Conservation (phyloP, 768 basidiomycete genomes). For the Lactifluus rugatus region DNA sequence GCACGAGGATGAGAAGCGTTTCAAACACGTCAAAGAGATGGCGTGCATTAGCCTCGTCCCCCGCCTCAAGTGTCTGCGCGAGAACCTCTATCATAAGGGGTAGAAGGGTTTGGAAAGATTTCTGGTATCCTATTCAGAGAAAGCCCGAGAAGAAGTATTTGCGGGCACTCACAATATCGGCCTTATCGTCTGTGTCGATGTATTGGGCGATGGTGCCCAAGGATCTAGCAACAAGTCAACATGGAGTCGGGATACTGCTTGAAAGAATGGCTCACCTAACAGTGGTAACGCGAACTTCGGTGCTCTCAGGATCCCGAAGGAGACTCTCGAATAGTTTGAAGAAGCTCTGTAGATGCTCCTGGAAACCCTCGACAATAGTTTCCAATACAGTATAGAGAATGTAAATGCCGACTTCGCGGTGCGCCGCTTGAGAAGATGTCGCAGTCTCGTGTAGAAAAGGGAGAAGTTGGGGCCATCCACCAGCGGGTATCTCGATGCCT, state of each 20-base stretch:
- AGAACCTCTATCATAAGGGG: conserved; percentile 86
- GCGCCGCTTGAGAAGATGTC: conserved; percentile 50
- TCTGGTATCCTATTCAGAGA: conserved; percentile 34
- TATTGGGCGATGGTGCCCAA: conserved; percentile 90
- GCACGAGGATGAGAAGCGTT: conserved; percentile 83
- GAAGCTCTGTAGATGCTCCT: conserved; percentile 59
- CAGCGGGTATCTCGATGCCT: conserved; percentile 68
- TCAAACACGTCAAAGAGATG: conserved; percentile 94
- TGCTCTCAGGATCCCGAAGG: conserved; percentile 72
- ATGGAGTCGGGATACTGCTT: not conserved
- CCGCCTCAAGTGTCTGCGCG: conserved; percentile 67
- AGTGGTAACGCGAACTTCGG: conserved; percentile 85
- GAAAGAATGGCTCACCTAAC: conserved; percentile 44
- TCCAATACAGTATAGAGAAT: conserved; percentile 89
- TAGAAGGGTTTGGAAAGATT: conserved; percentile 78
- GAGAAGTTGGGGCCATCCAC: conserved; percentile 79
- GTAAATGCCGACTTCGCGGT: conserved; percentile 88
- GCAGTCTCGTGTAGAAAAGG: conserved; percentile 80
- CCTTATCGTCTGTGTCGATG: conserved; percentile 80
- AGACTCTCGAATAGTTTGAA: conserved; percentile 72
- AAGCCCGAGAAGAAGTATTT: not conserved
- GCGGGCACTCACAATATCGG: conserved; percentile 58
- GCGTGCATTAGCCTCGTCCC: conserved; percentile 74
- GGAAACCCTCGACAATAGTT: conserved; percentile 83
- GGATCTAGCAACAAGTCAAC: conserved; percentile 37